Base-by-base conservation (phyloP, 306 rosid genomes). In the Prosopis cineraria region DNA sequence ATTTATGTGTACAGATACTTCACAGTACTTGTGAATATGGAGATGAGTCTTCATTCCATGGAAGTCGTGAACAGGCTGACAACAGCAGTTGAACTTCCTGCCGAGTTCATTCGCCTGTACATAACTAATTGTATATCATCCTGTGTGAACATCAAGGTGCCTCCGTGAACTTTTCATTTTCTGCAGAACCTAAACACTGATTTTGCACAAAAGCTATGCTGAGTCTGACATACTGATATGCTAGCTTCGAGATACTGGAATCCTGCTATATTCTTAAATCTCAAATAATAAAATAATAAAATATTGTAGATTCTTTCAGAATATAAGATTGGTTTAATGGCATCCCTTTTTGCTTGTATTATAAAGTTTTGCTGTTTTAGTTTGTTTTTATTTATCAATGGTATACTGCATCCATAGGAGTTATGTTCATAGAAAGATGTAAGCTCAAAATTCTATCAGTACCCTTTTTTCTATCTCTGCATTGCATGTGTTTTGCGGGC, bases 21-120 rank as follows among this genome's bases (percentile, higher is more conserved):
- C 85, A 93, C 96, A 76, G 99, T 91, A 80, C 97, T 96, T 58
- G 99, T 93, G 83, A 96, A 82, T 80, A 96, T 96, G 99, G 97
- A 96, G 85, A 93, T 93, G 99, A 96, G 99, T 89, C 94, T 96
- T 43, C 98, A 96, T 84, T 96, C 98, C 0, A 96, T 96, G 99
- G 99, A 96, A 91, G 99, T 96, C 73, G 99, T 96, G 80, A 96
- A 93, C 86, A 85, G 99, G 84, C 99, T 96, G 60, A 96, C 99
- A 76, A 96, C 99, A 75, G 91, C 98, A 20, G 98, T 93, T 77
- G 96, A 91, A 59, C 97, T 96, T 69, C 99, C 99, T 14, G 80
- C 99, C 3, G 98, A 90, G 79, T 96, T 96, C 88, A 93, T 96
- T 81, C 97, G 90, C 87, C 79, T 93, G 96, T 96, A 96, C 87